Base-by-base conservation (phyloP, 345 rosid genomes). In the Lepidium didymum region DNA sequence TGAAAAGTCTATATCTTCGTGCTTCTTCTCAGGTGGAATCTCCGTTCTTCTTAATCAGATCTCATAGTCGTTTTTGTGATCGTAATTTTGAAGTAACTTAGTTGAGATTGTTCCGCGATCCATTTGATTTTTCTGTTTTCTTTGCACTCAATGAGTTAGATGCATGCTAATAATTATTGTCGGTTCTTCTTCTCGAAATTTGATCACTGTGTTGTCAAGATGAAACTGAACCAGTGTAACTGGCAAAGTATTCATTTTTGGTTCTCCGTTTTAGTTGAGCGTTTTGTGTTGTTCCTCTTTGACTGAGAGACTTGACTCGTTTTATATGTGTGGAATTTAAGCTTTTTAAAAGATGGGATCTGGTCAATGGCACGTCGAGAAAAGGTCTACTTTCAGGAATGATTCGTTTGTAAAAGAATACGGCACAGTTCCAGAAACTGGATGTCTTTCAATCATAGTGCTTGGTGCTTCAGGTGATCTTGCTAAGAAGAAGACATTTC, bases 391-490 rank as follows among this genome's bases (percentile, higher is more conserved):
- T 71, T 47, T 79, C 0, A 78, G 80, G 65, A 87, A 59, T 18
- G 85, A 87, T 8, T 82, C 90, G 8, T 75, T 83, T 61, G 34
- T 40, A 2, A 76, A 38, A 40, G 90, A 85, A 25, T 13, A 63
- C 4, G 93, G 78, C 37, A 36, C 43, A 69, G 83, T 64, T 61
- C 52, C 74, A 3, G 99, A 87, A 82, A 80, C 85, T 44, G 97
- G 99, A 27, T 84, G 96, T 77, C 91, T 94, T 62, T 89, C 97
- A 8, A 84, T 95, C 34, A 77, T 89, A 10, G 90, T 95, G 4
- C 96, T 95, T 54, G 99, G 97, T 73, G 97, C 99, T 19, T 95
- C 96, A 31, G 99, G 97, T 73, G 99, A 95, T 83, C 99, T 95
- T 69, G 99, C 99, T 29, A 91, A 95, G 86, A 95, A 95, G 79